Base-by-base conservation (phyloP, 129 eudicot species). In the Heracleum sosnowskyi region DNA sequence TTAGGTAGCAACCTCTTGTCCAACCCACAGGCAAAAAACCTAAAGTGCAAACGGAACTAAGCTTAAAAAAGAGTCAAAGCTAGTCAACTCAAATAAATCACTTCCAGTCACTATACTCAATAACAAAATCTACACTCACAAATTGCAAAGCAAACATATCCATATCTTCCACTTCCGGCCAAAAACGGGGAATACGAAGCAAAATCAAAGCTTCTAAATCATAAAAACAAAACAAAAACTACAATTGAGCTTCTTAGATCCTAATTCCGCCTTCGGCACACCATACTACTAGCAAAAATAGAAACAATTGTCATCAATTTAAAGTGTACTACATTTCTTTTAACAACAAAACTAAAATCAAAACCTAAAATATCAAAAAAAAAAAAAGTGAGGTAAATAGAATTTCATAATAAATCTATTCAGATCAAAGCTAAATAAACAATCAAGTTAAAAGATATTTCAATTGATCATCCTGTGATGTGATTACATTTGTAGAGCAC, bases 371-470 rank as follows among this genome's bases (percentile, higher is more conserved):
- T n/a, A 55, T 55, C 1, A 55, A 31, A 1, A 9, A 55, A 60
- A 51, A 24, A 53, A 57, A 55, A 26, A 26, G 3, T 60, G 33
- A 60, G 5, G 10, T n/a, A 0, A n/a, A n/a, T 7, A n/a, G 28
- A 60, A 9, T n/a, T 7, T 60, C 33, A n/a, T 3, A 0, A 57
- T n/a, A 57, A 57, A n/a, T n/a, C 33, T n/a, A 60, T 26, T 60
- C 68, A 60, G 68, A 60, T 60, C 68, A 60, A 11, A 60, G 34
- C 68, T n/a, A n/a, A n/a, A n/a, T n/a, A n/a, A n/a, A n/a, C n/a
- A n/a, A n/a, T n/a, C n/a, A n/a, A n/a, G n/a, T n/a, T n/a, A 0
- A 18, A 6, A 49, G 16, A 5, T 12, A 64, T 8, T 31, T 29
- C 37, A 64, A 33, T 64, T 11, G 22, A 28, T 29, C 20, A 29